Percentiles rank a stretch among this genome's conserved stretches.
Conservation (phyloP, 2,329 filamentous ascomycete species). For the Didymella lethalis region DNA sequence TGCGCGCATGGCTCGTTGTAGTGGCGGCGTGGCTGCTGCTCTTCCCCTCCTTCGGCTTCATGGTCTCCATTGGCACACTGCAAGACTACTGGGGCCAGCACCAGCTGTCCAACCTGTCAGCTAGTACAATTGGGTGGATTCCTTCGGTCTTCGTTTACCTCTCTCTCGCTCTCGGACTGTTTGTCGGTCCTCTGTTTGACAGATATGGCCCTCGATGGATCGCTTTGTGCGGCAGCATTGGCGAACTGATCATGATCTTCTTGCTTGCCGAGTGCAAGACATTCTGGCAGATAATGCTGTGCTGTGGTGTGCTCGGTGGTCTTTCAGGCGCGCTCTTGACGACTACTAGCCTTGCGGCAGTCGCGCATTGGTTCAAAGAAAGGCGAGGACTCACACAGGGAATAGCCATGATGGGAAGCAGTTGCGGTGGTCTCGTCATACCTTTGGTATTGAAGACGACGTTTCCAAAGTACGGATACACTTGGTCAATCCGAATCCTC, state of each 20-base stretch:
- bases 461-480: slow-evolving; percentile 47
- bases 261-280: slow-evolving; percentile 44
- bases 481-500: slow-evolving; percentile 51
- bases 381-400: slow-evolving; percentile 50
- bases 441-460: slow-evolving; percentile 47
- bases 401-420: slow-evolving; percentile 51
- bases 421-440: slow-evolving; percentile 48
- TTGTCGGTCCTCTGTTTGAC: slow-evolving; percentile 78
- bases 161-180: slow-evolving; percentile 81
- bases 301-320: slow-evolving; percentile 52
- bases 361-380: slow-evolving; percentile 53
- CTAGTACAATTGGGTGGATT: slow-evolving; percentile 81
- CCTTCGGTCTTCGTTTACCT: slow-evolving; percentile 87
- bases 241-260: slow-evolving; percentile 43
- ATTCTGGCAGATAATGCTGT: slow-evolving; percentile 55
- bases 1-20: slow-evolving; percentile 53
- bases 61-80: slow-evolving; percentile 70
- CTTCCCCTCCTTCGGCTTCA: slow-evolving; percentile 49
- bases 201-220: slow-evolving; percentile 50
- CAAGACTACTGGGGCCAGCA: slow-evolving; percentile 79
- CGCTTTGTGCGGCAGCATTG: slow-evolving; percentile 39
- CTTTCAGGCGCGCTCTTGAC: slow-evolving; percentile 50
- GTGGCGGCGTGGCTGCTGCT: slow-evolving; percentile 47
- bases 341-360: slow-evolving; percentile 46
- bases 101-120: slow-evolving; percentile 70